Base-by-base conservation (phyloP, 1,139 yeast genomes). In the Trichomonascaceae sp. region DNA sequence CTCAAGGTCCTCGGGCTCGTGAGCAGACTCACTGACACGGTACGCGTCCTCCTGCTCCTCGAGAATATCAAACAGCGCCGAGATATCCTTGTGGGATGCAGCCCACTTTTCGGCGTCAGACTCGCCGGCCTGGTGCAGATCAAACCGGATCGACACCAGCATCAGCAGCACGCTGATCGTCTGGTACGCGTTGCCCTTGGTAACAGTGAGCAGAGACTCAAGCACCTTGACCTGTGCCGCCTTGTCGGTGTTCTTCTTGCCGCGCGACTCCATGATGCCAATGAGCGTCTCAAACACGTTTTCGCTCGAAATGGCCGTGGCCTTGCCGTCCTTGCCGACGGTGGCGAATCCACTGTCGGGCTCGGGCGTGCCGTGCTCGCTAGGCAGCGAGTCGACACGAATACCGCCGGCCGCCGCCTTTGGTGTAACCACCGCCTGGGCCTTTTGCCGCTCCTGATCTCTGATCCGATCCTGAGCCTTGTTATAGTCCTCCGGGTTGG, bases 181-280 rank as follows among this genome's bases (percentile, higher is more conserved):
- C 62, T 89, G 93, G 58, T 82, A 89, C 22, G 84, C 48, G 29
- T 71, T 65, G 27, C 53, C 52, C 23, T 20, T 20, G 17, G 80
- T 65, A 25, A 68, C 62, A 14, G 57, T 52, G 43, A 78, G 59
- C 43, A 84, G 67, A 30, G 65, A 65, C 59, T 81, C 94, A 54
- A 89, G 67, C 31, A 68, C 66, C 43, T 64, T 64, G 44, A 85
- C 71, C 59, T 89, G 95, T 56, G 81, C 94, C 41, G 57, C 62
- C 47, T 77, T 74, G 57, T 89, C 95, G 44, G 85, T 79, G 57
- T 82, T 84, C 69, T 84, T 89, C 66, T 87, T 87, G 66, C 98
- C 98, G 62, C 98, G 78, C 33, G 87, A 69, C 58, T 89, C 98
- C 43, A 81, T 65, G 41, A 92, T 76, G 36, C 74, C 62, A 54